These are phyloP conservation scores for Chrysoporthe cubensis DNA, from an alignment of 2,329 filamentous ascomycete genomes.

Conservation along the genomic window DNA sequence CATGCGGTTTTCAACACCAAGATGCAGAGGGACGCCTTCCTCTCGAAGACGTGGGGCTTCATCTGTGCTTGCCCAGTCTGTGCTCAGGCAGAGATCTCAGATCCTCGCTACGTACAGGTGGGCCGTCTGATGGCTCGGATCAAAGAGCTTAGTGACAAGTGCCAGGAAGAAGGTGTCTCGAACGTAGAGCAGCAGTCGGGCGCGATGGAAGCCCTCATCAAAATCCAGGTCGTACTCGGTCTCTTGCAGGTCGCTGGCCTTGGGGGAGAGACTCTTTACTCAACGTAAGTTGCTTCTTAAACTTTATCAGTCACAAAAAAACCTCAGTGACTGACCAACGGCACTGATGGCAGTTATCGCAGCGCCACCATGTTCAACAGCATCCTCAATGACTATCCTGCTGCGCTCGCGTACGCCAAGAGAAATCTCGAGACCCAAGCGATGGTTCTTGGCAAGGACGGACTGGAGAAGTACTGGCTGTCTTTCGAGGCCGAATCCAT, in stretches of 20 bases:
- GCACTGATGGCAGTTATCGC: not conserved
- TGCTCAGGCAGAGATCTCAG: not conserved
- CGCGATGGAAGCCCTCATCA: not conserved
- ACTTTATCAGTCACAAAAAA: too few relatives aligned
- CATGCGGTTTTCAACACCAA: not conserved
- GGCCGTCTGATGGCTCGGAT: not conserved
- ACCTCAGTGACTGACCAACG: not conserved
- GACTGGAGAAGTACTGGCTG: conserved; percentile 5
- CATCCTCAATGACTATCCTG: not conserved
- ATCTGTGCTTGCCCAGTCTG: not conserved
- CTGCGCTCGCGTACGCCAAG: conserved; percentile 1
- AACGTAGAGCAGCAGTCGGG: not conserved
- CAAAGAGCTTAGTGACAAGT: not conserved
- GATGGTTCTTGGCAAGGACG: conserved; percentile 5
- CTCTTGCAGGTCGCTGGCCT: conserved; percentile 4
- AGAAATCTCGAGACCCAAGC: not conserved
- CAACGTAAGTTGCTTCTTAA: not conserved
- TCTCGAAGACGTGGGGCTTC: conserved; percentile 5
- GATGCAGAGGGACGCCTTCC: not conserved
- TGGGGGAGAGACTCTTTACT: not conserved
- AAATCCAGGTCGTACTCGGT: not conserved
- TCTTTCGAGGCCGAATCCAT: too few relatives aligned
- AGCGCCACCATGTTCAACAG: not conserved
- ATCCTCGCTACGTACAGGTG: not conserved
- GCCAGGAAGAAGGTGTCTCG: too few relatives aligned